These are phyloP conservation scores for Samsoniella hepiali DNA, from an alignment of 2,329 filamentous ascomycete genomes.

Conservation along the genomic window DNA sequence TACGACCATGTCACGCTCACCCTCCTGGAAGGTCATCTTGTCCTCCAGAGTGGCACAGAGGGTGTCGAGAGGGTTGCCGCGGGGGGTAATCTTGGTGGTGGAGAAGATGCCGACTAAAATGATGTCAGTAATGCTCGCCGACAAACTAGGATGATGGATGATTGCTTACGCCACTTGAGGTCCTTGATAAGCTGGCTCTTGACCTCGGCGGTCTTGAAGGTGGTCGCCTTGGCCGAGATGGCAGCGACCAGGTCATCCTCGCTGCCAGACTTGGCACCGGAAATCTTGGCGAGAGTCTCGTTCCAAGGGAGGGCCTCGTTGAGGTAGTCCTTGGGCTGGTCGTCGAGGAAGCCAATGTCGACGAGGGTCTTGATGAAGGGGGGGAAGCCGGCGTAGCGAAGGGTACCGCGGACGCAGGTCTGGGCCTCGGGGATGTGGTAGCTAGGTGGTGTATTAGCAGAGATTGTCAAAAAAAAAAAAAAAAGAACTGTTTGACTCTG, in stretches of 20 bases:
- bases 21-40: slow-evolving; percentile 85
- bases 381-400: slow-evolving; percentile 86
- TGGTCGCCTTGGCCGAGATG: slow-evolving; percentile 69
- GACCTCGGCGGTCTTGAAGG: slow-evolving; percentile 59
- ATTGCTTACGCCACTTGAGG: slow-evolving; percentile 17
- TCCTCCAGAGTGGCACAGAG: slow-evolving; percentile 83
- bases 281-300: slow-evolving; percentile 74
- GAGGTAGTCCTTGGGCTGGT: slow-evolving; percentile 63
- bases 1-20: slow-evolving; percentile 80
- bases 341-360: slow-evolving; percentile 83
- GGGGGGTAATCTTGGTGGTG: slow-evolving; percentile 64
- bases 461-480: too few relatives aligned
- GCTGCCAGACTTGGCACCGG: slow-evolving; percentile 63
- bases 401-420: slow-evolving; percentile 77
- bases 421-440: slow-evolving; percentile 93
- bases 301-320: slow-evolving; percentile 73
- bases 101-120: slow-evolving; percentile 58
- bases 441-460: neutral
- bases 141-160: neutral
- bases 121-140: neutral
- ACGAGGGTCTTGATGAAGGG: slow-evolving; percentile 85
- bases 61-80: slow-evolving; percentile 82
- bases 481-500: neutral
- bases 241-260: slow-evolving; percentile 70
- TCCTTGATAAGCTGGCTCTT: slow-evolving; percentile 44